Conservation (phyloP, 768 basidiomycete genomes). For the Leccinum imitatum region DNA sequence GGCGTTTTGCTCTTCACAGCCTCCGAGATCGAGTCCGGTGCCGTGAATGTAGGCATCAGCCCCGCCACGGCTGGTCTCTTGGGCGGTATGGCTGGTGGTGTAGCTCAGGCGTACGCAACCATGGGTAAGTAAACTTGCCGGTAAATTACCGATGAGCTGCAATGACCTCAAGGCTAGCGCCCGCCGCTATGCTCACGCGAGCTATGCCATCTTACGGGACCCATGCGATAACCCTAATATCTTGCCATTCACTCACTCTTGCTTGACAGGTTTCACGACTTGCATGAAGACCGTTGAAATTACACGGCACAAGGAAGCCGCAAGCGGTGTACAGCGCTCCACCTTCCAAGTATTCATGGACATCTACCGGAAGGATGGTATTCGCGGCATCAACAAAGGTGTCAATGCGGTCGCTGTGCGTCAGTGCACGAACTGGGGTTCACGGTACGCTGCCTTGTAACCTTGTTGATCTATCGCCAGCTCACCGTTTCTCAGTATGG, state of each 20-base stretch:
- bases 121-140: slow-evolving; percentile 72
- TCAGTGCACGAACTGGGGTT: slow-evolving; percentile 93
- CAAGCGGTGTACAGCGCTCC: slow-evolving; percentile 80
- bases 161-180: slow-evolving; percentile 25
- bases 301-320: slow-evolving; percentile 90
- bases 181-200: slow-evolving; percentile 15
- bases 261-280: slow-evolving; percentile 83
- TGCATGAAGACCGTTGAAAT: slow-evolving; percentile 99
- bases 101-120: slow-evolving; percentile 10
- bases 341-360: slow-evolving; percentile 95
- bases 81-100: slow-evolving; percentile 97
- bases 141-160: slow-evolving; percentile 4
- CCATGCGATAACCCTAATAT: not conserved
- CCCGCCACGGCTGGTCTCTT: slow-evolving; percentile 84
- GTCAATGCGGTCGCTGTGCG: slow-evolving; percentile 93
- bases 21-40: slow-evolving; percentile 84
- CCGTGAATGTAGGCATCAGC: slow-evolving; percentile 64
- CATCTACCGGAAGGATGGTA: slow-evolving; percentile 90
- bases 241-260: slow-evolving; percentile 9
- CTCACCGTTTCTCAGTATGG: slow-evolving; percentile 62
- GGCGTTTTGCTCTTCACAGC: slow-evolving; percentile 95
- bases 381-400: slow-evolving; percentile 98
- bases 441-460: slow-evolving; percentile 53
- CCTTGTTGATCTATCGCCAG: not conserved
- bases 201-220: slow-evolving; percentile 17